Base-by-base conservation (phyloP, 2,329 filamentous ascomycete genomes). In the Colletotrichum siamense region DNA sequence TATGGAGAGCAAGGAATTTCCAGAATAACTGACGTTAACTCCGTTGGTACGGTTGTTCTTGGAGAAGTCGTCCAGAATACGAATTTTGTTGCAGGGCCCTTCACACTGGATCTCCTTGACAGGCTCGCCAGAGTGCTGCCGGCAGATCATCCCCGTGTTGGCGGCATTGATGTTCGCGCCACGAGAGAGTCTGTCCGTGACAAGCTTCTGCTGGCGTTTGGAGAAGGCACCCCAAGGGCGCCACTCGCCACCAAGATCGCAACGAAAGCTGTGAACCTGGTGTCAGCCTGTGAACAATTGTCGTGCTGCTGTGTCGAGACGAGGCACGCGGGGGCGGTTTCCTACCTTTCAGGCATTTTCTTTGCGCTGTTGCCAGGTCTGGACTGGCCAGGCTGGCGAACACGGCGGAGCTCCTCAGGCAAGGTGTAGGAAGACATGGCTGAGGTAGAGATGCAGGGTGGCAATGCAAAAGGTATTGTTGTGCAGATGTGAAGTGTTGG, bases 161-260 rank as follows among this genome's bases (percentile, higher is more conserved):
- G 80, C 80, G 1, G 83, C 73, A 26, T 84, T 76, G n/a, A 84
- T 57, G 7, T 55, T 68, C 5, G 52, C 39, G 5, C 77, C 24
- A 4, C 28, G 62, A 4, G 74, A 73, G 24, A 79, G 61, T 44
- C 80, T 79, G 18, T 64, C 22, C 13, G 79, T 74, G 13, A 85
- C 63, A 8, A 81, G 68, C 22, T 78, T 79, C 67, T 82, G 82
- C 66, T 86, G 83, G 6, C 75, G 81, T 8, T 79, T 79, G 7
- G 84, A 85, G 72, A 86, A 87, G 5, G 75, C 77, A 5, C 77
- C 64, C 4, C 82, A 68, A 0, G 80, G 69, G 64, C 83, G 84
- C 83, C 82, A 86, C 71, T 86, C 85, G n/a, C 81, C 79, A 5
- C 85, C 85, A 22, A 82, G 77, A 34, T 83, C 81, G 80, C 85